A percentile compares a stretch with the other conserved stretches of the same genome.
phyloP scores from a whole-genome alignment of 176 grass and related monocot genomes.

The Cenchrus purpureus region DNA sequence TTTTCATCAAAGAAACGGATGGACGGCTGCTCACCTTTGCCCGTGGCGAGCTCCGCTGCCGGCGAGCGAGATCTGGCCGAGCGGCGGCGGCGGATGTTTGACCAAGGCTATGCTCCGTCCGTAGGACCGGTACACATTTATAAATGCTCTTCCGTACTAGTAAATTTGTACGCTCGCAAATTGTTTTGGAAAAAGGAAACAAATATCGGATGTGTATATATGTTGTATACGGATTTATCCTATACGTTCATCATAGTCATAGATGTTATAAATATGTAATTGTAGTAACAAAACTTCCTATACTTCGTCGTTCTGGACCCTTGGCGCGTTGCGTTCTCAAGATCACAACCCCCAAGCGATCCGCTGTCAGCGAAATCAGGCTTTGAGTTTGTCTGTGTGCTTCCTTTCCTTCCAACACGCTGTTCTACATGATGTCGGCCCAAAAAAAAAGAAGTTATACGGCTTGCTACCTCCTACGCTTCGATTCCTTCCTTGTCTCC shows the following conservation, averaged over 20 bases:
- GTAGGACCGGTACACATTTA: too few relatives aligned
- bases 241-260: neutral
- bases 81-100: too few relatives aligned
- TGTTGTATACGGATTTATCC: neutral
- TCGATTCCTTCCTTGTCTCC: slow-evolving; percentile 78
- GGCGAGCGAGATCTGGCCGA: too few relatives aligned
- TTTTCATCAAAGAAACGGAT: too few relatives aligned
- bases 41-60: too few relatives aligned
- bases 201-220: neutral
- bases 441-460: neutral
- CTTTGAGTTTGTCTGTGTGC: neutral
- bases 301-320: neutral
- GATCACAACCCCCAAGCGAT: neutral
- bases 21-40: too few relatives aligned
- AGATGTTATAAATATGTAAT: too few relatives aligned
- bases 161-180: too few relatives aligned
- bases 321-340: neutral
- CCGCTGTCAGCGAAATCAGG: neutral
- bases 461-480: slow-evolving; percentile 69
- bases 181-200: neutral
- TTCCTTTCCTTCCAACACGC: neutral
- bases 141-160: too few relatives aligned
- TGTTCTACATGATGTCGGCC: neutral
- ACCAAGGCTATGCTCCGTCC: too few relatives aligned
- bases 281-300: neutral